These are phyloP conservation scores for Ambrosiella xylebori DNA, from an alignment of 2,329 filamentous ascomycete genomes.

Conservation along the genomic window DNA sequence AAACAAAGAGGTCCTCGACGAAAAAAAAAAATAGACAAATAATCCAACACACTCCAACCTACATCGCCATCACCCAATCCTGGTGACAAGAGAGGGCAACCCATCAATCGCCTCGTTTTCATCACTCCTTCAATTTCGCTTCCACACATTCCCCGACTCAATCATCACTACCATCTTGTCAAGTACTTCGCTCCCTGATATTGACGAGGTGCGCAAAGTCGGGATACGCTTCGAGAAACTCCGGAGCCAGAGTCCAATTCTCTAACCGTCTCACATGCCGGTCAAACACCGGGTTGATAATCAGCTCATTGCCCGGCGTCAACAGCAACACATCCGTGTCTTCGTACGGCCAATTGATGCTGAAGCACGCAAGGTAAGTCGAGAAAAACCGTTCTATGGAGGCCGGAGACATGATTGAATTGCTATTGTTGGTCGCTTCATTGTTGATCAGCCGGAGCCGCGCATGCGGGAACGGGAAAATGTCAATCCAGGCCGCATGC, in stretches of 20 bases:
- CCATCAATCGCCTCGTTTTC: neutral
- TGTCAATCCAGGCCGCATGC: constrained; percentile 71
- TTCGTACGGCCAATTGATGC: constrained; percentile 73
- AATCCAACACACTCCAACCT: no score
- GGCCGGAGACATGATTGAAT: neutral
- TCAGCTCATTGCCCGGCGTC: constrained; percentile 43
- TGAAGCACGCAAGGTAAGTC: constrained; percentile 59
- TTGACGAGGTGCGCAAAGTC: constrained; percentile 13
- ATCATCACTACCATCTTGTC: neutral
- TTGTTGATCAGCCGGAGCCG: constrained; percentile 43
- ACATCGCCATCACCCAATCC: no score
- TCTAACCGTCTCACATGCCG: constrained; percentile 54
- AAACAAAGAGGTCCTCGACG: no score
- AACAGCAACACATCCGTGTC: constrained; percentile 50
- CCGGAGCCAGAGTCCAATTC: constrained; percentile 66
- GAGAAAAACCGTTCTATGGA: constrained; percentile 51
- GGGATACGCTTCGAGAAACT: constrained; percentile 51
- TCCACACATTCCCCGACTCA: neutral
- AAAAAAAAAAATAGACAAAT: no score
- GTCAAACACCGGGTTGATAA: constrained; percentile 79
- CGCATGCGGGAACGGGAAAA: constrained; percentile 64
- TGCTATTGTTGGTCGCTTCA: neutral
- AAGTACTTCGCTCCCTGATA: constrained; percentile 1
- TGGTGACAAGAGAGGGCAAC: no score
- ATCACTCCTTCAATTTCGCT: neutral